phyloP scores from a whole-genome alignment of 805 yeast genomes.

The Candida tallmaniae region DNA sequence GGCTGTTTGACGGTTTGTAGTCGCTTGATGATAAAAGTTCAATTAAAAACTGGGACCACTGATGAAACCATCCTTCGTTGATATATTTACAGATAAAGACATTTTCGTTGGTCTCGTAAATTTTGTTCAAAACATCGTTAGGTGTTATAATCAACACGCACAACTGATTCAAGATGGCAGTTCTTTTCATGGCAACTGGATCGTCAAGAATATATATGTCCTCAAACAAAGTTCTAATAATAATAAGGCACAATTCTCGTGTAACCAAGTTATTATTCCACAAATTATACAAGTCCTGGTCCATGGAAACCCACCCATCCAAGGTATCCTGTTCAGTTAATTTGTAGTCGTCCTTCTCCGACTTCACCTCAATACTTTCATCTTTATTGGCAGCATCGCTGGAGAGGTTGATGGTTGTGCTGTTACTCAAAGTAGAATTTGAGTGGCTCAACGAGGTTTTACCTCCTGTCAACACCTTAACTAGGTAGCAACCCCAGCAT shows the following conservation, averaged over 20 bases:
- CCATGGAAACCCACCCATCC: conserved; percentile 88
- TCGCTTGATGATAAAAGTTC: conserved; percentile 30
- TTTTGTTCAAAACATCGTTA: conserved; percentile 51
- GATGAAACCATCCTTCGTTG: conserved; percentile 78
- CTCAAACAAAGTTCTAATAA: conserved; percentile 84
- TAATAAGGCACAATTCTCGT: conserved; percentile 72
- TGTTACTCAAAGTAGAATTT: conserved; percentile 1
- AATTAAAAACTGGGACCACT: conserved; percentile 52
- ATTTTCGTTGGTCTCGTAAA: conserved; percentile 64
- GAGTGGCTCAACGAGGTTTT: too few species aligned
- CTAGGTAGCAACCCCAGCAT: conserved; percentile 79
- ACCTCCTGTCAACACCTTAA: conserved; percentile 17
- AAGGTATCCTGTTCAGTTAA: conserved; percentile 44
- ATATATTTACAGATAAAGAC: conserved; percentile 62
- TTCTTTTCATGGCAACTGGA: conserved; percentile 78
- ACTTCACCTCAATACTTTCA: too few species aligned
- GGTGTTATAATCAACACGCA: conserved; percentile 83
- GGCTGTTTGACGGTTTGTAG: conserved; percentile 21
- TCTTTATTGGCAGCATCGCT: conserved; percentile 15
- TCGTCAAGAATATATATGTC: conserved; percentile 91
- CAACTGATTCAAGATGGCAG: conserved; percentile 70
- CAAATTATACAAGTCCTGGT: conserved; percentile 61
- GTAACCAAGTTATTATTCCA: conserved; percentile 67
- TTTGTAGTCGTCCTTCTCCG: too few species aligned
- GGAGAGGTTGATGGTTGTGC: not conserved